Evolutionary conservation across 140 eudicot genomes (phyloP).

Genomic region (Bidens hawaiensis): DNA sequence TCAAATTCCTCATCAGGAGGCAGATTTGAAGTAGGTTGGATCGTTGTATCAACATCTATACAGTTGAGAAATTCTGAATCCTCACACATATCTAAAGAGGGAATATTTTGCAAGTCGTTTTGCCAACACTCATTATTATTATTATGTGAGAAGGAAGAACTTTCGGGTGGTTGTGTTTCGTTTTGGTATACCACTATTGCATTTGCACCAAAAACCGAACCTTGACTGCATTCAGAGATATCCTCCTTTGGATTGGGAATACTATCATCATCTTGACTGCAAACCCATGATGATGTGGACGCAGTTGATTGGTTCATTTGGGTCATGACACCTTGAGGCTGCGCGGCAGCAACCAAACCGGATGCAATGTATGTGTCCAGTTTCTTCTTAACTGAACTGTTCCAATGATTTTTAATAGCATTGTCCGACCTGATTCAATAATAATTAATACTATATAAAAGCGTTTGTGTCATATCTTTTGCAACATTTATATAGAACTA

Average conservation of each 20-base stretch:
- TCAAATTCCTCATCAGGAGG: conserved; percentile 27
- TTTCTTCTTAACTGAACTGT: conserved; percentile 92
- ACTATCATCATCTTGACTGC: conserved; percentile 70
- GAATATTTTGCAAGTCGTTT: conserved; percentile 41
- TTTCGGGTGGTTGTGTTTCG: conserved; percentile 34
- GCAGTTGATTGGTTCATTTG: conserved; percentile 48
- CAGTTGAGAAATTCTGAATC: conserved; percentile 44
- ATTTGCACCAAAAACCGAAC: conserved; percentile 49
- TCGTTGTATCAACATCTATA: conserved; percentile 28
- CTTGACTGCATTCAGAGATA: conserved; percentile 81
- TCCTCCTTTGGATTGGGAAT: conserved; percentile 53
- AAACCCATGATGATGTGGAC: conserved; percentile 59
- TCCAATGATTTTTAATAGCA: conserved; percentile 94
- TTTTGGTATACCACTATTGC: conserved; percentile 31
- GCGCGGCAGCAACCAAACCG: conserved; percentile 52
- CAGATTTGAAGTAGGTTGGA: conserved; percentile 18
- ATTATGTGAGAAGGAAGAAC: conserved; percentile 33
- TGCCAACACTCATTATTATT: conserved; percentile 42
- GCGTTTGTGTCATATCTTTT: not conserved
- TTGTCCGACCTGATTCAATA: conserved; percentile 62
- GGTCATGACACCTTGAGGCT: conserved; percentile 42
- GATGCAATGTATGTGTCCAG: conserved; percentile 65
- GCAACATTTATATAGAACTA: not conserved
- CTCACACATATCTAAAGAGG: conserved; percentile 47
- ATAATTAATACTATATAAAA: not conserved